A percentile compares a stretch with the other conserved stretches of the same genome.
Conservation (phyloP, 441 rosid species). For the Rhodomyrtus psidioides region DNA sequence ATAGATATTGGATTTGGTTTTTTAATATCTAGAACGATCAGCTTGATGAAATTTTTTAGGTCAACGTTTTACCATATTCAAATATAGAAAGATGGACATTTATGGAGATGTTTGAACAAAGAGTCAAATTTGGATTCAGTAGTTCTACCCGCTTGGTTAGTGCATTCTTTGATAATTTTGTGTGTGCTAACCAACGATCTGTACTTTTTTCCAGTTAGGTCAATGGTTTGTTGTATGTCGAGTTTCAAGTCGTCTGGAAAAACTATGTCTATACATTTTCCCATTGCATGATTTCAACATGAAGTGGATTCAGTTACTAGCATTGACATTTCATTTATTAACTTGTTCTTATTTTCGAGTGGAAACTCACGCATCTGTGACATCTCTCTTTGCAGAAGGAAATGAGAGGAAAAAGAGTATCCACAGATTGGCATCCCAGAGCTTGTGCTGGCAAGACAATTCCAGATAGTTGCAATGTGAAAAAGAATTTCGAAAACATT, state of each 20-base stretch:
- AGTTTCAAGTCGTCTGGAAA: not conserved
- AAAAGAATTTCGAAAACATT: conserved; percentile 29
- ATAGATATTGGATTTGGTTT: not conserved
- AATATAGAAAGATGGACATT: not conserved
- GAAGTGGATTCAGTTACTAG: not conserved
- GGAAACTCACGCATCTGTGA: not conserved
- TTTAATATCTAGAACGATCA: not conserved
- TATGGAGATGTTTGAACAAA: not conserved
- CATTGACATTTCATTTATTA: not conserved
- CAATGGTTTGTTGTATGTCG: not conserved
- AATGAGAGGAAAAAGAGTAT: conserved; percentile 27
- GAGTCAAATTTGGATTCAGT: not conserved
- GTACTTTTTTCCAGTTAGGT: not conserved
- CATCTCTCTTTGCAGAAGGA: conserved; percentile 4
- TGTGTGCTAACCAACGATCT: not conserved
- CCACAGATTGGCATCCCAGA: conserved; percentile 26
- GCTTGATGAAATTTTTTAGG: not conserved
- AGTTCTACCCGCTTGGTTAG: not conserved
- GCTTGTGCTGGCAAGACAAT: conserved; percentile 28
- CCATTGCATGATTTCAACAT: not conserved
- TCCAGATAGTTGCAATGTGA: conserved; percentile 19
- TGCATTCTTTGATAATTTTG: not conserved
- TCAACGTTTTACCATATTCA: not conserved
- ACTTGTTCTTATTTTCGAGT: not conserved
- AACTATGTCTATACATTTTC: not conserved